A percentile compares a stretch with the other conserved stretches of the same genome.
Evolutionary conservation across 2,329 filamentous ascomycete genomes (phyloP).

Genomic region (Venturiaceae sp.): DNA sequence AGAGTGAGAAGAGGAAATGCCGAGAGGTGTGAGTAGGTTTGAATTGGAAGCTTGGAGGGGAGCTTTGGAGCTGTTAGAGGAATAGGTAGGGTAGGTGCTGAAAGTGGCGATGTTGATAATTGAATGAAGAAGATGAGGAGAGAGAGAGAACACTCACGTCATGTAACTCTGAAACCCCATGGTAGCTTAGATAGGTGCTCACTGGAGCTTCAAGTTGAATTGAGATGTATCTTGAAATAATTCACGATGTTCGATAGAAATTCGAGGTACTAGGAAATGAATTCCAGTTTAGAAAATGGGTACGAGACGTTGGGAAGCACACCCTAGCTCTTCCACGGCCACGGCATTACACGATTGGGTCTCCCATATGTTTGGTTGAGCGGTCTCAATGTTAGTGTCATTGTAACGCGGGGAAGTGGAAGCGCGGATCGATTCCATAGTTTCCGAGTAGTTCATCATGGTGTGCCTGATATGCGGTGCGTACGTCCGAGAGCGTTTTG

Average conservation of each 20-base stretch:
- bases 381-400: background rate
- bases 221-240: background rate
- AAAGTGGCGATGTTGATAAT: background rate
- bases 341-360: background rate
- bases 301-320: background rate
- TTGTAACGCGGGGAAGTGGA: conserved; percentile 1
- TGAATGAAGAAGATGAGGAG: background rate
- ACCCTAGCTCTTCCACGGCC: background rate
- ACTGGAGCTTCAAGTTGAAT: background rate
- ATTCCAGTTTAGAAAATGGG: background rate
- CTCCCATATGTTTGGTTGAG: background rate
- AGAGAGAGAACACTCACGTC: background rate
- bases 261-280: background rate
- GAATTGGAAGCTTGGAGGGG: too few relatives aligned
- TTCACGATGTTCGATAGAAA: background rate
- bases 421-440: background rate
- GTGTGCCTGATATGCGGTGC: background rate
- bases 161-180: background rate
- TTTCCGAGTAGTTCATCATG: conserved; percentile 3
- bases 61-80: background rate
- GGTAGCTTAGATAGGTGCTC: background rate
- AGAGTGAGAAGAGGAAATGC: too few relatives aligned
- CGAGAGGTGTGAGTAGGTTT: too few relatives aligned
- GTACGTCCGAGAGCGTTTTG: background rate
- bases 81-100: background rate